These are phyloP conservation scores for Wilcoxina mikolae DNA, from an alignment of 495 filamentous ascomycete genomes.

Conservation along the genomic window DNA sequence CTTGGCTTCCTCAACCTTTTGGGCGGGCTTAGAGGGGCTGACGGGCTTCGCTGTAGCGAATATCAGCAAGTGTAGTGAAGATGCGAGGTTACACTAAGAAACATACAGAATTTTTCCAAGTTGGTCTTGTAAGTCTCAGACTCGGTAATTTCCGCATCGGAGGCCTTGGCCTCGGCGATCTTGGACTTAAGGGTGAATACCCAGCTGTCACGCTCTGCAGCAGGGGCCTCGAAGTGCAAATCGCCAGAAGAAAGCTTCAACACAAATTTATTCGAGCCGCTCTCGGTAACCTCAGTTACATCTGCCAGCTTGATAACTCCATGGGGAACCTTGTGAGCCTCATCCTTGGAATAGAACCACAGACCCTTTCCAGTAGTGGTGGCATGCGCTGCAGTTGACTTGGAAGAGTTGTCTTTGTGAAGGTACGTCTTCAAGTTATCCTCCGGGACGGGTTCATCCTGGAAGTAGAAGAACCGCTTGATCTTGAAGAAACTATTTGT, in stretches of 20 bases:
- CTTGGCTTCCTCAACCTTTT: slow-evolving; percentile 35
- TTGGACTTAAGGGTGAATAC: slow-evolving; percentile 60
- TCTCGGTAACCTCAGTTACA: slow-evolving; percentile 59
- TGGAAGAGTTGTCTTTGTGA: slow-evolving; percentile 73
- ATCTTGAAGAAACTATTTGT: slow-evolving; percentile 27
- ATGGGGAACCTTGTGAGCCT: slow-evolving; percentile 63
- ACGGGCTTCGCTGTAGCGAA: slow-evolving; percentile 32
- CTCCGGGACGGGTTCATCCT: slow-evolving; percentile 58
- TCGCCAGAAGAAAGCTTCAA: slow-evolving; percentile 40
- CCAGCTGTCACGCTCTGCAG: slow-evolving; percentile 82
- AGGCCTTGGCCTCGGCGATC: slow-evolving; percentile 60
- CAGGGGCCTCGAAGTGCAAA: slow-evolving; percentile 32
- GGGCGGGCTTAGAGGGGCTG: slow-evolving; percentile 16
- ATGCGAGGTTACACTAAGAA: slow-evolving; percentile 1
- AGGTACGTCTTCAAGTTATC: slow-evolving; percentile 62
- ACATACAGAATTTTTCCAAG: slow-evolving; percentile 49
- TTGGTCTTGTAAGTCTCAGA: slow-evolving; percentile 68
- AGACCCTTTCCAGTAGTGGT: slow-evolving; percentile 90
- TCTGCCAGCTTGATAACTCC: slow-evolving; percentile 79
- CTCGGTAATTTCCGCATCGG: slow-evolving; percentile 49
- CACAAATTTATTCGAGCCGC: slow-evolving; percentile 61
- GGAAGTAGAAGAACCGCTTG: slow-evolving; percentile 89
- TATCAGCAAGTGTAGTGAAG: slow-evolving; percentile 12
- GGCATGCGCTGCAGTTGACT: slow-evolving; percentile 74
- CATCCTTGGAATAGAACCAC: slow-evolving; percentile 78